A percentile compares a stretch with the other conserved stretches of the same genome.
These are phyloP conservation scores for Fusarium goolgardi DNA, from an alignment of 2,329 filamentous ascomycete genomes.

Conservation along the genomic window DNA sequence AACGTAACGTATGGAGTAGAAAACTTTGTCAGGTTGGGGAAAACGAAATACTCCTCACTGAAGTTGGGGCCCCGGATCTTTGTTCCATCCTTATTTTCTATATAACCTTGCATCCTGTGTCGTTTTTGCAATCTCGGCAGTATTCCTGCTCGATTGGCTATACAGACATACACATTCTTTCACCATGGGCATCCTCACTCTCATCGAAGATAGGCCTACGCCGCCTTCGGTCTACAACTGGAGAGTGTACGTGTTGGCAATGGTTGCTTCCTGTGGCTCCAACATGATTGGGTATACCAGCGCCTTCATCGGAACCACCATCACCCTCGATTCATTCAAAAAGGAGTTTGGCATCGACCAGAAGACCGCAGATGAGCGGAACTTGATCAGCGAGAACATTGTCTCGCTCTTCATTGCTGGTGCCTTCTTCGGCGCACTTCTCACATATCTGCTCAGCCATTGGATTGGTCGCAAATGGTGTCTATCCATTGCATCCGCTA, in stretches of 20 bases:
- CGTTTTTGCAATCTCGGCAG: background rate
- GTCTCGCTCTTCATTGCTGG: slow-evolving; percentile 76
- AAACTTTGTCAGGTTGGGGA: slow-evolving; percentile 24
- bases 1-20: slow-evolving; percentile 28
- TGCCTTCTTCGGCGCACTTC: slow-evolving; percentile 74
- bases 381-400: slow-evolving; percentile 44
- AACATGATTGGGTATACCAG: slow-evolving; percentile 58
- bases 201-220: slow-evolving; percentile 53
- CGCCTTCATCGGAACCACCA: slow-evolving; percentile 75
- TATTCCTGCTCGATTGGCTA: slow-evolving; percentile 1
- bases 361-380: slow-evolving; percentile 56
- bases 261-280: slow-evolving; percentile 54
- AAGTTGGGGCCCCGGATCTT: slow-evolving; percentile 29
- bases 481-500: slow-evolving; percentile 54
- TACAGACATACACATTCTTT: background rate
- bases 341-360: slow-evolving; percentile 67
- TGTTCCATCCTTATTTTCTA: slow-evolving; percentile 10
- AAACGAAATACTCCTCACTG: slow-evolving; percentile 8
- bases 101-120: slow-evolving; percentile 8
- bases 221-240: slow-evolving; percentile 54
- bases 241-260: slow-evolving; percentile 50
- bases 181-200: slow-evolving; percentile 48
- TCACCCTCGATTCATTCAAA: slow-evolving; percentile 70
- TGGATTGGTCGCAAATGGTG: slow-evolving; percentile 40
- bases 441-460: slow-evolving; percentile 59